These are phyloP conservation scores for Lathyrus tuberosus DNA, from an alignment of 306 rosid genomes.

Conservation along the genomic window DNA sequence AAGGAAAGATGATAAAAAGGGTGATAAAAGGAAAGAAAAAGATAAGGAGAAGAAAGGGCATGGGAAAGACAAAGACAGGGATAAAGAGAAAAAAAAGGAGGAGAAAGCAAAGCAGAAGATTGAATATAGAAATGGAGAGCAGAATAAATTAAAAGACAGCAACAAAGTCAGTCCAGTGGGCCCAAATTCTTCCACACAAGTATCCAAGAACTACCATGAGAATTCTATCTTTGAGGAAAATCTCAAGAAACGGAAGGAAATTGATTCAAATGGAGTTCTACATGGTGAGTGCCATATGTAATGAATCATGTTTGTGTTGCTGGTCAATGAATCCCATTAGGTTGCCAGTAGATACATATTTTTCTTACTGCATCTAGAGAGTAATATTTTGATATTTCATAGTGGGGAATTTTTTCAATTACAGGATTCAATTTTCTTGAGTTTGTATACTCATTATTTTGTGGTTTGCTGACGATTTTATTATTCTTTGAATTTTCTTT, in stretches of 20 bases:
- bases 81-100: too few species aligned
- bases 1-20: too few species aligned
- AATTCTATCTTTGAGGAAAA: slow-evolving; percentile 55
- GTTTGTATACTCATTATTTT: slow-evolving; percentile 37
- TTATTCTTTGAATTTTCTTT: slow-evolving; percentile 50
- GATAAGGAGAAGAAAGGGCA: too few species aligned
- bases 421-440: slow-evolving; percentile 21
- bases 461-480: slow-evolving; percentile 46
- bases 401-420: neutral
- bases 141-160: too few species aligned
- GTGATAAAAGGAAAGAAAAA: too few species aligned
- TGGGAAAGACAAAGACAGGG: too few species aligned
- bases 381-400: neutral
- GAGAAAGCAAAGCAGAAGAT: too few species aligned
- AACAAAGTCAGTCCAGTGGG: too few species aligned
- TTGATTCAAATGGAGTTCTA: slow-evolving; percentile 66
- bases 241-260: slow-evolving; percentile 70
- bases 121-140: too few species aligned
- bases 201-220: slow-evolving; percentile 12
- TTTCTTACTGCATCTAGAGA: slow-evolving; percentile 27
- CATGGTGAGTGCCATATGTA: slow-evolving; percentile 67
- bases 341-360: slow-evolving; percentile 33
- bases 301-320: slow-evolving; percentile 32
- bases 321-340: slow-evolving; percentile 18
- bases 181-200: too few species aligned